phyloP scores from a whole-genome alignment of 176 grass and related monocot species.

The Saccharum spontaneum region DNA sequence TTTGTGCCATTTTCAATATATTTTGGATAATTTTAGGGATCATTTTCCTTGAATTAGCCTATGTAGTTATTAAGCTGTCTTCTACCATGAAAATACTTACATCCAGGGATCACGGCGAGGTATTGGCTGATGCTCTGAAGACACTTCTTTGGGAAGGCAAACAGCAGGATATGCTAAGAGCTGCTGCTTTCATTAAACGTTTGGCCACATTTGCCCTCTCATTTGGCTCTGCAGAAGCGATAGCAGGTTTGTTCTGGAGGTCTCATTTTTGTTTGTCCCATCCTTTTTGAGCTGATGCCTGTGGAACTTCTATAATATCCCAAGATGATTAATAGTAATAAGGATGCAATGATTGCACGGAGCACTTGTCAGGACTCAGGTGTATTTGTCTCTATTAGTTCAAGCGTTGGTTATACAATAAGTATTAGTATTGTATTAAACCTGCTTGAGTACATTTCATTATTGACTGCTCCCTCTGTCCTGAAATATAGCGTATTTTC shows the following conservation, averaged over 20 bases:
- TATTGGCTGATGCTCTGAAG: slow-evolving; percentile 92
- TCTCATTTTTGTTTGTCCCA: not conserved
- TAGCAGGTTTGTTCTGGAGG: slow-evolving; percentile 58
- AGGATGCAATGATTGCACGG: not conserved
- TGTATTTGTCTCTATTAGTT: not conserved
- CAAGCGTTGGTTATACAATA: not conserved
- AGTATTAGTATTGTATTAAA: not conserved
- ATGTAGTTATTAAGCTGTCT: not conserved
- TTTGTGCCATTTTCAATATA: not conserved
- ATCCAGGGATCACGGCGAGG: slow-evolving; percentile 75
- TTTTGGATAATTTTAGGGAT: not conserved
- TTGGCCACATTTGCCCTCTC: slow-evolving; percentile 83
- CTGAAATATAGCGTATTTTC: too few relatives aligned
- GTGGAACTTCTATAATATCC: not conserved
- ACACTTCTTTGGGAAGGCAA: slow-evolving; percentile 92
- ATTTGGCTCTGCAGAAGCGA: slow-evolving; percentile 80
- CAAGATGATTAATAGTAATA: not conserved
- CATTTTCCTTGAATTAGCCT: slow-evolving; percentile 21
- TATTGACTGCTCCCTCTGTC: too few relatives aligned
- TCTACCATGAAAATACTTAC: slow-evolving; percentile 5
- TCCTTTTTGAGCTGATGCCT: slow-evolving; percentile 17
- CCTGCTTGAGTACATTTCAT: not conserved
- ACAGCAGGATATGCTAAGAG: slow-evolving; percentile 88
- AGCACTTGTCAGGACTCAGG: not conserved
- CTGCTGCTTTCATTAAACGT: slow-evolving; percentile 91